A percentile compares a stretch with the other conserved stretches of the same genome.
Conservation (phyloP, 2,329 filamentous ascomycete genomes). For the Pseudopithomyces chartarum region DNA sequence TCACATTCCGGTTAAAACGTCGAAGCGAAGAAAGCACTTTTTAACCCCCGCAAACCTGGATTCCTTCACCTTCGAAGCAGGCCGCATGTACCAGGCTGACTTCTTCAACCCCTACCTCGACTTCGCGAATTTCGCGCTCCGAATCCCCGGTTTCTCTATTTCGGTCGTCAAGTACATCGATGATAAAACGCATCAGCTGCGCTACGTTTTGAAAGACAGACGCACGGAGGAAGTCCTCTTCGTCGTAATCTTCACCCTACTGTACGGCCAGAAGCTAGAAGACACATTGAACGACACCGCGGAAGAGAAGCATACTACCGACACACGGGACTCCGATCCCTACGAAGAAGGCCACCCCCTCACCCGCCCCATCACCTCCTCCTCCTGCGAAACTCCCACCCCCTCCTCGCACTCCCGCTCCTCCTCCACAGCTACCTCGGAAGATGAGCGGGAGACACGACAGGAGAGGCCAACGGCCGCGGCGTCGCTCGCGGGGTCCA, state of each 20-base stretch:
- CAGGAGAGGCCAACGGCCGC: slow-evolving; percentile 15
- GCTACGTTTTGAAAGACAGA: slow-evolving; percentile 53
- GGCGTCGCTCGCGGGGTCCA: slow-evolving; percentile 27
- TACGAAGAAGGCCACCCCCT: too few species aligned
- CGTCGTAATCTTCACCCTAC: slow-evolving; percentile 52
- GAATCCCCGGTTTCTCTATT: slow-evolving; percentile 52
- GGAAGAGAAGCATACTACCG: background rate
- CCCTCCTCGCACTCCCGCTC: slow-evolving; percentile 15
- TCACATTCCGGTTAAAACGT: slow-evolving; percentile 45
- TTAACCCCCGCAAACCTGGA: slow-evolving; percentile 42
- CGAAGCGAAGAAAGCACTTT: slow-evolving; percentile 53
- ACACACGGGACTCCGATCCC: too few species aligned
- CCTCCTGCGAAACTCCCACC: slow-evolving; percentile 12
- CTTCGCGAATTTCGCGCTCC: slow-evolving; percentile 52
- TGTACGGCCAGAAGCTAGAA: slow-evolving; percentile 51
- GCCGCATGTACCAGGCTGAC: slow-evolving; percentile 51
- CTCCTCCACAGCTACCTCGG: slow-evolving; percentile 12
- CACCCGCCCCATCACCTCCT: slow-evolving; percentile 8
- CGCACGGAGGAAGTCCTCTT: slow-evolving; percentile 49
- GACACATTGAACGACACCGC: slow-evolving; percentile 31
- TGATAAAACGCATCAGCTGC: slow-evolving; percentile 53
- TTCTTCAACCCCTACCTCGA: slow-evolving; percentile 57
- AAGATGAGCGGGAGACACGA: slow-evolving; percentile 14
- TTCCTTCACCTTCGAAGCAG: slow-evolving; percentile 50
- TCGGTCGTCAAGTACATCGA: slow-evolving; percentile 53